A percentile compares a stretch with the other conserved stretches of the same genome.
phyloP scores from a whole-genome alignment of 2,329 filamentous ascomycete genomes.

The Penicillium palitans region DNA sequence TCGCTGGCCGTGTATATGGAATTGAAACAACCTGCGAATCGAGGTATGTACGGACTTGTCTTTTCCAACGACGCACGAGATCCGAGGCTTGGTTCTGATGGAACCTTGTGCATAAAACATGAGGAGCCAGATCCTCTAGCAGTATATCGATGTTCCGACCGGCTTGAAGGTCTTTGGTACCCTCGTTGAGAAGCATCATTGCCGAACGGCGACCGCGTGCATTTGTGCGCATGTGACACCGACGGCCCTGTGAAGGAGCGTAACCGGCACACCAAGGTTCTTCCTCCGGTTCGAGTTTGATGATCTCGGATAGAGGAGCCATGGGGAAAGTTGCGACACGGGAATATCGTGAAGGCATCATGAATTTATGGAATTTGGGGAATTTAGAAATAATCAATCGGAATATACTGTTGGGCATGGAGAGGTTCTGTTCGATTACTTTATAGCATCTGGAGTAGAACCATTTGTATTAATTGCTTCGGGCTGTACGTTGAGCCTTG shows the following conservation, averaged over 20 bases:
- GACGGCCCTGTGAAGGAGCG: slow-evolving; percentile 17
- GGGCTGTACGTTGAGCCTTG: neutral
- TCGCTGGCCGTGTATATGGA: neutral
- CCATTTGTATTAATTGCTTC: neutral
- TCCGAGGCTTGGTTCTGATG: slow-evolving; percentile 23
- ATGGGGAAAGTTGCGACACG: neutral
- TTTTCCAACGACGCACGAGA: slow-evolving; percentile 14
- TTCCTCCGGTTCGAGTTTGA: slow-evolving; percentile 19
- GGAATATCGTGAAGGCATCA: slow-evolving; percentile 6
- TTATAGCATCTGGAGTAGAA: neutral
- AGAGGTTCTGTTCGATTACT: neutral
- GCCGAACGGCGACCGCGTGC: slow-evolving; percentile 13
- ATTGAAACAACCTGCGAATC: neutral
- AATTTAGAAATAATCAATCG: neutral
- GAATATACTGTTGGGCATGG: neutral
- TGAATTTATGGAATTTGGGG: neutral
- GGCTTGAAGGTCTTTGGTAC: slow-evolving; percentile 12
- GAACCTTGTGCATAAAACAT: slow-evolving; percentile 22
- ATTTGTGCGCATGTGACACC: slow-evolving; percentile 18
- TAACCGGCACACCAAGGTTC: slow-evolving; percentile 23
- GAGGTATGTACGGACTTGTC: slow-evolving; percentile 6
- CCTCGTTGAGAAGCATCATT: slow-evolving; percentile 16
- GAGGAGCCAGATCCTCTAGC: slow-evolving; percentile 24
- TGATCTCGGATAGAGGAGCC: slow-evolving; percentile 17
- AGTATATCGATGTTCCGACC: slow-evolving; percentile 16